These are phyloP conservation scores for Xenosphaeropsis pyriputrescens DNA, from an alignment of 2,329 filamentous ascomycete genomes.

Conservation along the genomic window DNA sequence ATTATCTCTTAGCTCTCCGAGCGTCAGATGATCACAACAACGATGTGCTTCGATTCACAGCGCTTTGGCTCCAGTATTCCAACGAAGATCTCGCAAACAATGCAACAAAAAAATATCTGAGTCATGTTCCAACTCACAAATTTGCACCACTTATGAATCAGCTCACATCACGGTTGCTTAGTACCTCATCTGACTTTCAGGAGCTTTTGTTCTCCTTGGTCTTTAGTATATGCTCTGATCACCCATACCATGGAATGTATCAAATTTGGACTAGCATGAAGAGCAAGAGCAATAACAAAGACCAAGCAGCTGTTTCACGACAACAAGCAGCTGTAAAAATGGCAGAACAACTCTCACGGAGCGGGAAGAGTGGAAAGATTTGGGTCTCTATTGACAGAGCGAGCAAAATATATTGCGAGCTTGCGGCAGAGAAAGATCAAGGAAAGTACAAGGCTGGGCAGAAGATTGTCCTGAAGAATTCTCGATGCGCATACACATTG, in stretches of 20 bases:
- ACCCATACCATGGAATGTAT: constrained; percentile 95
- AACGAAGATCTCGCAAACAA: constrained; percentile 63
- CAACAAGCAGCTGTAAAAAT: constrained; percentile 59
- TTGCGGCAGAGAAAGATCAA: constrained; percentile 51
- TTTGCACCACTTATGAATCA: constrained; percentile 93
- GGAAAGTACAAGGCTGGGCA: constrained; percentile 52
- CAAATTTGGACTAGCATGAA: constrained; percentile 80
- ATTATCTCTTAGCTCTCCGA: constrained; percentile 73
- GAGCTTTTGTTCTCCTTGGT: constrained; percentile 58
- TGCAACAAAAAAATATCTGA: constrained; percentile 56
- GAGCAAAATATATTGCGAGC: constrained; percentile 47
- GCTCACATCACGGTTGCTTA: constrained; percentile 78
- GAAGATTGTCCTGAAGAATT: constrained; percentile 48
- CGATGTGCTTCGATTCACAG: constrained; percentile 81
- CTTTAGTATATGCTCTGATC: constrained; percentile 73
- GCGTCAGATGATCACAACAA: constrained; percentile 83
- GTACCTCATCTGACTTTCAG: constrained; percentile 59
- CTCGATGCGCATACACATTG: constrained; percentile 45
- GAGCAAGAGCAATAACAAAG: constrained; percentile 52
- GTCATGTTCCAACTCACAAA: constrained; percentile 72
- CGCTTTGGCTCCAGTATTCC: constrained; percentile 83
- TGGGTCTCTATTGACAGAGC: constrained; percentile 64
- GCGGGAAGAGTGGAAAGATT: constrained; percentile 34
- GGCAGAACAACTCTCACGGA: constrained; percentile 40
- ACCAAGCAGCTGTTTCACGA: constrained; percentile 60